These are phyloP conservation scores for Coffea canephora DNA, from an alignment of 257 asterid genomes.

Conservation along the genomic window DNA sequence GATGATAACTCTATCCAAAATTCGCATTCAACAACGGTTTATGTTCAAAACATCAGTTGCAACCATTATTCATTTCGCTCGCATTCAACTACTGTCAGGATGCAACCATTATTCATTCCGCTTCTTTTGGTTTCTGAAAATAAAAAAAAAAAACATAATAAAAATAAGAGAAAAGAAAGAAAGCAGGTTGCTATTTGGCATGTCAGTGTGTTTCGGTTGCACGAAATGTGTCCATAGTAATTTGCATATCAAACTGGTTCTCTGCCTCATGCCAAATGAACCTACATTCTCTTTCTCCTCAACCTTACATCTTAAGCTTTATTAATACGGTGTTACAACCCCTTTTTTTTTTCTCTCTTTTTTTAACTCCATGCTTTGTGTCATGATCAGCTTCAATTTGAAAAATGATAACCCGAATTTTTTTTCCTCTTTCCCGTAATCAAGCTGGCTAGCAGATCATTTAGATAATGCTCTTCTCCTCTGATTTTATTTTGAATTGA, in stretches of 20 bases:
- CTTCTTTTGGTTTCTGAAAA: neutral
- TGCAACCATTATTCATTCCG: neutral
- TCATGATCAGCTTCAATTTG: neutral
- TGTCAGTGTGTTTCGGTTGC: neutral
- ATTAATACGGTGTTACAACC: no score
- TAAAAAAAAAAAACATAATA: no score
- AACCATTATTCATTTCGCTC: neutral
- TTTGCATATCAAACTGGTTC: neutral
- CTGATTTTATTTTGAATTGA: slow-evolving; percentile 16
- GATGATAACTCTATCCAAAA: no score
- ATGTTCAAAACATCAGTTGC: no score
- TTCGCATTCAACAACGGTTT: no score
- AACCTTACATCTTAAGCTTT: neutral
- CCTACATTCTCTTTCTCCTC: neutral
- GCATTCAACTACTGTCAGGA: no score
- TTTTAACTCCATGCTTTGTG: neutral
- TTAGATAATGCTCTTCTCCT: neutral
- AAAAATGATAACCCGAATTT: neutral
- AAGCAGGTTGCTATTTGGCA: neutral
- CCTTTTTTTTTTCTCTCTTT: no score
- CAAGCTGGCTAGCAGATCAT: neutral
- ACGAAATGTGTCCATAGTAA: neutral
- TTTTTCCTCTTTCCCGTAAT: neutral
- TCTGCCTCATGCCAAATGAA: neutral
- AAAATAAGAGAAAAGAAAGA: no score